Evolutionary conservation across 495 filamentous ascomycete genomes (phyloP), one percentile per base, ranked within the genome.

Genomic region (Penicillium cosmopolitanum): DNA sequence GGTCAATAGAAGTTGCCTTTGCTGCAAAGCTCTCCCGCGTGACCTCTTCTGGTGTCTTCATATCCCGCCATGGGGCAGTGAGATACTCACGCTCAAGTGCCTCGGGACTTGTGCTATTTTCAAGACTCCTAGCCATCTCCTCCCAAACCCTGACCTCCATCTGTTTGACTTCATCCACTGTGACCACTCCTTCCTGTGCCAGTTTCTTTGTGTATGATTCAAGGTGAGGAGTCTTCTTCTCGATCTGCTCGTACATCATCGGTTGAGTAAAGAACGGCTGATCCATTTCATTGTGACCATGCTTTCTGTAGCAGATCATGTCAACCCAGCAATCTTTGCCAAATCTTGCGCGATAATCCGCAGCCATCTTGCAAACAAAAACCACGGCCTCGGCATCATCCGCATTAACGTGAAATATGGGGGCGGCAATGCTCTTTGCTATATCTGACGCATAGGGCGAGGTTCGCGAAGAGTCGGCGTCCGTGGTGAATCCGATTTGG

Each of bases 121-220:
- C 84, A 74, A 98, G 98, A 80, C 92, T 96, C 71, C 96, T 92
- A 68, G 93, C 92, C 46, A 98, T 80, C 93, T 98, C 97, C 62
- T 90, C 91, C 95, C 96, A 98, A 48, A 97, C 95, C 95, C 96
- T 98, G 75, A 94, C 89, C 81, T 95, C 96, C 84, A 98, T 96
- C 82, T 98, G 95, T 58, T 98, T 93, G 57, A 98, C 90, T 68
- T 98, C 95, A 65, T 94, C 93, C 77, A 96, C 91, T 56, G 92
- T 97, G 80, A 98, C 97, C 54, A 90, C 92, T 58, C 90, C 88
- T 69, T 96, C 92, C 60, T 89, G 81, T 33, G 97, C 79, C 43
- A 98, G 89, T 81, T 92, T 87, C 58, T 94, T 82, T 57, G 93
- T 82, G 73, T 98, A 98, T 66, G 86, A 89, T 71, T 93, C 87